phyloP scores from a whole-genome alignment of 768 basidiomycete genomes.

The Phallus indusiatus region DNA sequence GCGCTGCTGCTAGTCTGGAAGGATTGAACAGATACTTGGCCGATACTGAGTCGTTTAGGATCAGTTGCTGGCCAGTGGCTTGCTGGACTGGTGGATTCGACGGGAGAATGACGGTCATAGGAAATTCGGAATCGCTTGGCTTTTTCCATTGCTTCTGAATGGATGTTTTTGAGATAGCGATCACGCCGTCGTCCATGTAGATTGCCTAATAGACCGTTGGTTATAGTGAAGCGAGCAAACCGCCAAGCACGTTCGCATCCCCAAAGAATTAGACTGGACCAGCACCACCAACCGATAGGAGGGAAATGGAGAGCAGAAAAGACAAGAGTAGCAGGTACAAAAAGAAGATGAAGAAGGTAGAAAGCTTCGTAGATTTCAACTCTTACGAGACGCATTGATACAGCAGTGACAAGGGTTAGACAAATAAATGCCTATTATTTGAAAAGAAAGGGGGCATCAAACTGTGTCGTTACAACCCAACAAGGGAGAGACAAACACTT shows the following conservation, averaged over 20 bases:
- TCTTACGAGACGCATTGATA: slow-evolving; percentile 44
- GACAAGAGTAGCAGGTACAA: slow-evolving; percentile 53
- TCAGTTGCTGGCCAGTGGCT: background rate
- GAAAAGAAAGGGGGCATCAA: slow-evolving; percentile 9
- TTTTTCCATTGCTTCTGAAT: background rate
- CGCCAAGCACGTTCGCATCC: slow-evolving; percentile 51
- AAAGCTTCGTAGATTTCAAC: slow-evolving; percentile 52
- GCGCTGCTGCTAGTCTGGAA: slow-evolving; percentile 1
- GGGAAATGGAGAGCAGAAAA: slow-evolving; percentile 62
- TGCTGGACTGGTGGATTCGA: background rate
- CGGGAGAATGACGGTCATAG: background rate
- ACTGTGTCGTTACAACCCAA: background rate
- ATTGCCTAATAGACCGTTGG: slow-evolving; percentile 44
- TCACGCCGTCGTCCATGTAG: background rate
- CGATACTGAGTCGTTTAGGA: background rate
- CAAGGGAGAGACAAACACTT: slow-evolving; percentile 17
- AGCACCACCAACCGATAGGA: slow-evolving; percentile 58
- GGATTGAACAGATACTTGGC: background rate
- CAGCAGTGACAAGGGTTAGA: slow-evolving; percentile 42
- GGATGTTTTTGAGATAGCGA: background rate
- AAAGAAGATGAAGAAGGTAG: slow-evolving; percentile 53
- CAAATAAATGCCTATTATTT: slow-evolving; percentile 42
- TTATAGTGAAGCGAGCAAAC: slow-evolving; percentile 42
- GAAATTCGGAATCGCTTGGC: background rate
- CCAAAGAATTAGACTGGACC: slow-evolving; percentile 55